phyloP scores from a whole-genome alignment of 306 rosid genomes.

The Rosa persica region DNA sequence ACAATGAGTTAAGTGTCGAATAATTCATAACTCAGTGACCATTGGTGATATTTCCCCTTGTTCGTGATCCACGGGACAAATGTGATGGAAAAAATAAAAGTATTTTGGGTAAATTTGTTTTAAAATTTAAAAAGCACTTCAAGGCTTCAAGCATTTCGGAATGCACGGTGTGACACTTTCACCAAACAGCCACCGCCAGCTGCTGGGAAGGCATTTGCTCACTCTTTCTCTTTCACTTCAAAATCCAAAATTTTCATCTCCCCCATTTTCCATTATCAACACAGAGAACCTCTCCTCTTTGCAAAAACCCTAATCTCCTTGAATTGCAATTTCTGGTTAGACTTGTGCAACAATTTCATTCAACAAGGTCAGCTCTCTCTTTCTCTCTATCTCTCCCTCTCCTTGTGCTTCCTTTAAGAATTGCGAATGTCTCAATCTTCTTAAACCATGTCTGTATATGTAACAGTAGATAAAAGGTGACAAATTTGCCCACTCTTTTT shows the following conservation, averaged over 20 bases:
- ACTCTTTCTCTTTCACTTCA: not conserved
- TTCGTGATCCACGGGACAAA: too few species aligned
- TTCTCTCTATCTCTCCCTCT: not conserved
- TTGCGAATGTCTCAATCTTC: not conserved
- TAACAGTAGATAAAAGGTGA: not conserved
- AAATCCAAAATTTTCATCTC: not conserved
- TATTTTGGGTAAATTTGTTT: too few species aligned
- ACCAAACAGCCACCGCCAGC: not conserved
- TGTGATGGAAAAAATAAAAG: too few species aligned
- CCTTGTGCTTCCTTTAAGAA: too few species aligned
- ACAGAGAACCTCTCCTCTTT: not conserved
- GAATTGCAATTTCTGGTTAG: not conserved
- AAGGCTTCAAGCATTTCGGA: too few species aligned
- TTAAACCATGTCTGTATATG: not conserved
- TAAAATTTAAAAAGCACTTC: too few species aligned
- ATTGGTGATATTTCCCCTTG: too few species aligned
- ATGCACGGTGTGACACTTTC: not conserved
- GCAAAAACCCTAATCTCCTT: constrained; percentile 17
- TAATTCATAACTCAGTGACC: too few species aligned
- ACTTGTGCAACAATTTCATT: not conserved
- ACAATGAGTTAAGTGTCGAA: too few species aligned
- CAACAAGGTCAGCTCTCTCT: constrained; percentile 16
- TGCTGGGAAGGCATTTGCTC: not conserved
- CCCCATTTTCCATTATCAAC: not conserved
- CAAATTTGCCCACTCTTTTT: not conserved